Evolutionary conservation across 306 rosid species (phyloP), one percentile per base, ranked within the genome.

Genomic region (Ochetophila trinervis): DNA sequence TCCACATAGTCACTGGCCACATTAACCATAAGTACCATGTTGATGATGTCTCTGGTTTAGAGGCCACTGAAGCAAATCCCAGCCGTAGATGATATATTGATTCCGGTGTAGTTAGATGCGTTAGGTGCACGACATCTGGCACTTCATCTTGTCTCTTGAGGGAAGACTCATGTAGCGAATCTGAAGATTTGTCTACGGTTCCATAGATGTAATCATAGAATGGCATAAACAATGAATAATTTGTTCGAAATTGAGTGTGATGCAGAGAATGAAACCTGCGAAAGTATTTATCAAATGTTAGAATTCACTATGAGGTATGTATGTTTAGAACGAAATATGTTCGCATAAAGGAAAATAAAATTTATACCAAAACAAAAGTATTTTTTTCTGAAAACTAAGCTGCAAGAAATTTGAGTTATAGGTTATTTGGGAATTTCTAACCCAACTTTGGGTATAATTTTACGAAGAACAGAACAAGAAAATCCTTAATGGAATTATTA

Each of bases 191-290:
- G 66, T 88, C 96, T 18, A 53, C 34, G 13, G 93, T 89, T 5
- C 84, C 78, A 66, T 84, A 86, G 0, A 89, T 37, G 67, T 78
- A 86, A 21, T 89, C 93, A 18, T 89, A 86, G 3, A 86, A 3
- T 37, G 96, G 90, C 96, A 89, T 89, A 22, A 89, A 86, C 0
- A 86, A 66, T 0, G 79, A 73, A 57, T 76, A 86, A 5, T 89
- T 89, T 36, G 84, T 89, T 18, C 90, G 75, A 17, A 89, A 89
- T 35, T 82, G 90, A 0, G 96, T 84, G 57, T 89, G 90, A 52
- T 89, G 93, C 60, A 89, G 66, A 32, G 90, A 84, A 48, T 89
- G 96, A 20, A 65, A 84, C 77, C 93, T 86, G 80, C 63, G 55
- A 34, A 20, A 18, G 42, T 36, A 36, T 36, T 36, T 36, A 36